phyloP scores from a whole-genome alignment of 768 basidiomycete genomes.

The Phanerochaete sordida region DNA sequence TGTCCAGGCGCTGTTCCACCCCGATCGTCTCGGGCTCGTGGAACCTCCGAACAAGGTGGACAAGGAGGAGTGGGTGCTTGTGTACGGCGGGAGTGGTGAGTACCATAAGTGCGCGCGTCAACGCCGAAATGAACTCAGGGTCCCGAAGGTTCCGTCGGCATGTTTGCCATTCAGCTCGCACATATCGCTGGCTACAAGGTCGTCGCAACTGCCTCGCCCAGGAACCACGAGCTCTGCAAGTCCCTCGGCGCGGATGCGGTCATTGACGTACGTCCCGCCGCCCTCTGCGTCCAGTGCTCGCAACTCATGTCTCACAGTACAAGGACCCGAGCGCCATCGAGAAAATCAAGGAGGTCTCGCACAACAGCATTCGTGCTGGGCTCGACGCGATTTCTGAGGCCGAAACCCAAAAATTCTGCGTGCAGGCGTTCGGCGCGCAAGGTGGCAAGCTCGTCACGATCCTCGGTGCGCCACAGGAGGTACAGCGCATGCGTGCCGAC shows the following conservation, averaged over 20 bases:
- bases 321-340: constrained; percentile 20
- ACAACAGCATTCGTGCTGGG: constrained; percentile 14
- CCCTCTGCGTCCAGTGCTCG: constrained; percentile 10
- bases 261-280: constrained; percentile 18
- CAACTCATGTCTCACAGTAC: constrained; percentile 13
- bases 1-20: constrained; percentile 22
- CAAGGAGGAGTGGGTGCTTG: constrained; percentile 20
- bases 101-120: neutral
- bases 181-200: constrained; percentile 29
- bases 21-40: constrained; percentile 17
- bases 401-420: constrained; percentile 6
- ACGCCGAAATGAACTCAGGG: neutral
- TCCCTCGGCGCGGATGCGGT: constrained; percentile 35
- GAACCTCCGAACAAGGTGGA: constrained; percentile 15
- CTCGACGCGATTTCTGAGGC: constrained; percentile 19
- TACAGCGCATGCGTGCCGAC: neutral
- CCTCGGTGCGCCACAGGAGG: constrained; percentile 1
- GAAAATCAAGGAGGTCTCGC: constrained; percentile 23
- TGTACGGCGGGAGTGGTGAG: constrained; percentile 26
- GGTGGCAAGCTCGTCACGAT: constrained; percentile 8
- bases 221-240: constrained; percentile 33
- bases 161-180: constrained; percentile 30
- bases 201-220: constrained; percentile 31
- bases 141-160: constrained; percentile 33
- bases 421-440: constrained; percentile 3